Evolutionary conservation across 495 filamentous ascomycete genomes (phyloP), one percentile per base, ranked within the genome.

Genomic region (Aspergillus haitiensis): DNA sequence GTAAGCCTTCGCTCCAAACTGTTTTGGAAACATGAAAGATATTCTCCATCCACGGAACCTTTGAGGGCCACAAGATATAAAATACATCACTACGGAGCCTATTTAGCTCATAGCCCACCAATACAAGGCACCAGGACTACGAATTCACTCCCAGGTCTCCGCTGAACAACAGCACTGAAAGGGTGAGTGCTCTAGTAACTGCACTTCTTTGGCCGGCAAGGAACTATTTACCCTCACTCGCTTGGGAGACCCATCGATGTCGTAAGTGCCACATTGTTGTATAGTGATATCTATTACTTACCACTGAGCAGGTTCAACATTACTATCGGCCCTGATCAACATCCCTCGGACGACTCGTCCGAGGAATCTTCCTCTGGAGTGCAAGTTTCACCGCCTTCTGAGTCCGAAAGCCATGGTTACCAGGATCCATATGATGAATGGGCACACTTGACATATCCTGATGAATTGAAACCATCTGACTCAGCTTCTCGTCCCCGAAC

Each of bases 401-500:
- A 67, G 46, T 60, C 67, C 56, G 81, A 73, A 60, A 84, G 80
- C 71, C 78, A 81, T 74, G 78, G 76, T 45, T 79, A 74, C 66
- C 68, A 71, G 39, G 74, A 82, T 47, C 70, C 61, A 27, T 79
- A 84, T 33, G 79, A 76, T 56, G 81, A 84, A 64, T 84, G 83
- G 68, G 77, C 79, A 59, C 67, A 75, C 55, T 59, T 79, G 55
- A 52, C 76, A 57, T 81, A 81, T 61, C 78, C 77, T 58, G 87
- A 86, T 67, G 90, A 93, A 64, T 74, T 94, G 64, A 86, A 88
- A 52, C 88, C 90, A 21, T 89, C 86, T 37, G 91, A 95, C 76
- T 93, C 90, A n/a, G 90, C 90, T 32, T 93, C 86, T 62, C 78
- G 84, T 59, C 81, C 84, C 58, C 79, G 82, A 51, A 81, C 81